A percentile compares a stretch with the other conserved stretches of the same genome.
These are phyloP conservation scores for Ganoderma sinense DNA, from an alignment of 1,284 basidiomycete genomes.

Conservation along the genomic window DNA sequence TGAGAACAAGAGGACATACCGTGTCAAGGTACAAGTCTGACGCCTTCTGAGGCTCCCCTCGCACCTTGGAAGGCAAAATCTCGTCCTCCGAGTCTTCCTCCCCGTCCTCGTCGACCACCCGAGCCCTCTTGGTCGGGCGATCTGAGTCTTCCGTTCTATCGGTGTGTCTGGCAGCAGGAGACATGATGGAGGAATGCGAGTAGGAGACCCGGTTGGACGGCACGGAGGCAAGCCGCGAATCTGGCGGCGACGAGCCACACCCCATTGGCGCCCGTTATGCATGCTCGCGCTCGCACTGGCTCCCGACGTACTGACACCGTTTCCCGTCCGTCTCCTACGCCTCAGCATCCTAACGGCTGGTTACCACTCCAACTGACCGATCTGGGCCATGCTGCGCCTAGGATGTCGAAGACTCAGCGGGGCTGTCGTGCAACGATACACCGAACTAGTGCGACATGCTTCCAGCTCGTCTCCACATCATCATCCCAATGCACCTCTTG, in stretches of 20 bases:
- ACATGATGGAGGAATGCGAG: constrained; percentile 10
- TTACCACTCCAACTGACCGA: neutral
- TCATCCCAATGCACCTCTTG: constrained; percentile 52
- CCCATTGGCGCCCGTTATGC: neutral
- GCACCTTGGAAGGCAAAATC: constrained; percentile 41
- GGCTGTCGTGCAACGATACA: constrained; percentile 26
- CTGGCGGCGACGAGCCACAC: neutral
- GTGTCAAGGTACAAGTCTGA: constrained; percentile 97
- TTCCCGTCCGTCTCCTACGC: neutral
- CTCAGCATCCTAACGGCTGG: neutral
- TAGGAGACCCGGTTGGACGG: neutral
- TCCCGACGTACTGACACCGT: neutral
- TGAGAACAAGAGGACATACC: constrained; percentile 52
- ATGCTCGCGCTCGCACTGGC: neutral
- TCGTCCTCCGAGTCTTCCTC: constrained; percentile 63
- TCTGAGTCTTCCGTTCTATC: constrained; percentile 22
- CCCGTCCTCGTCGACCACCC: constrained; percentile 45
- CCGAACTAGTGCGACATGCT: constrained; percentile 32
- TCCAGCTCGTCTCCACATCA: constrained; percentile 37
- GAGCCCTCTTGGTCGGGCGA: constrained; percentile 36
- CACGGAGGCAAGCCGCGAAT: neutral
- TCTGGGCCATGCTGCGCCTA: constrained; percentile 35
- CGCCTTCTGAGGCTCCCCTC: constrained; percentile 58
- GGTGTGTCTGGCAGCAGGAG: constrained; percentile 17
- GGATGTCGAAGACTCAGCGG: constrained; percentile 29